phyloP scores from a whole-genome alignment of 164 flowering plant species.

The Vitis labrusca region DNA sequence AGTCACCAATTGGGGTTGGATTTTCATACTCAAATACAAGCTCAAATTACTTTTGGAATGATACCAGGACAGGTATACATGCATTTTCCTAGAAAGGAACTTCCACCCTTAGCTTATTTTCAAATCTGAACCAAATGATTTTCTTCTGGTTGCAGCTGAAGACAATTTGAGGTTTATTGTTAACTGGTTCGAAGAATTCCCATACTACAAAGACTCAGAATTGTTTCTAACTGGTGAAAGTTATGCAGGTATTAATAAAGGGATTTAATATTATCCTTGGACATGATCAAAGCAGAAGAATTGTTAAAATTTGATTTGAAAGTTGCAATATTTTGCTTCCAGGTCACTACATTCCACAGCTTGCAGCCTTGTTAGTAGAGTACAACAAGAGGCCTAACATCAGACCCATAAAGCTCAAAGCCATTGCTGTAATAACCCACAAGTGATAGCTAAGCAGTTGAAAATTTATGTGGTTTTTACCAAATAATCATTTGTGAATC shows the following conservation, averaged over 20 bases:
- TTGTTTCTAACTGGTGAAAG: conserved; percentile 46
- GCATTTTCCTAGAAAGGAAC: neutral
- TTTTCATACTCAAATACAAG: conserved; percentile 52
- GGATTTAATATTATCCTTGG: too few species aligned
- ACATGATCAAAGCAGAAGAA: neutral
- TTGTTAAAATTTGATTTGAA: neutral
- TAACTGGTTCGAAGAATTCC: conserved; percentile 46
- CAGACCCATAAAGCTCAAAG: conserved; percentile 39
- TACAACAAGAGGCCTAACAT: conserved; percentile 32
- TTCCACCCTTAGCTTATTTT: neutral
- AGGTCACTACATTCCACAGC: conserved; percentile 55
- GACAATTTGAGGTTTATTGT: conserved; percentile 39
- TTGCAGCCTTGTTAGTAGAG: conserved; percentile 40
- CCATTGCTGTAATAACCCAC: conserved; percentile 31
- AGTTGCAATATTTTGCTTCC: neutral
- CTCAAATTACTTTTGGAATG: conserved; percentile 40
- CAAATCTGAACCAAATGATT: neutral
- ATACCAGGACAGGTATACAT: conserved; percentile 32
- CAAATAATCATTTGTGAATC: neutral
- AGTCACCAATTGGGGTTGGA: conserved; percentile 54
- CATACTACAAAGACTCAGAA: conserved; percentile 37
- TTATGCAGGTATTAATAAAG: conserved; percentile 36
- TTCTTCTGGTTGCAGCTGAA: conserved; percentile 22
- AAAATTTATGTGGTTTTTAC: too few species aligned
- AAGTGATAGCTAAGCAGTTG: too few species aligned